Base-by-base conservation (phyloP, 305 asterid species). In the Solanum hybrid region DNA sequence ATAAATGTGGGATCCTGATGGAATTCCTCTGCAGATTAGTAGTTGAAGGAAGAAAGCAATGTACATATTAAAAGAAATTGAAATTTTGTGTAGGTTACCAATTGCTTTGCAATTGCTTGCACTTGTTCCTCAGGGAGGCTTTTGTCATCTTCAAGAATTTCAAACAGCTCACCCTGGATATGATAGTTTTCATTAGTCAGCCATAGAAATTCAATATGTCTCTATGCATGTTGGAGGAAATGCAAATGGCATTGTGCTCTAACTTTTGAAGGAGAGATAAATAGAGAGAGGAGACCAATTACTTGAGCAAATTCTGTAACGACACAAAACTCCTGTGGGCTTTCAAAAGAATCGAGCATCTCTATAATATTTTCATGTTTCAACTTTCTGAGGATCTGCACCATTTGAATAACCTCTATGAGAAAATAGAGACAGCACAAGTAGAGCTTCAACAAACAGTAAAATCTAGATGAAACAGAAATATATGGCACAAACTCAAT, bases 51-150 rank as follows among this genome's bases (percentile, higher is more conserved):
- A 51, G 74, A 51, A 46, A 16, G 31, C 6, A 84, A 28, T 75
- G 89, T 84, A 71, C 35, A 73, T 13, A 64, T 3, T 37, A 31
- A 73, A 88, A 33, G 34, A 80, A 51, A 89, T 8, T 76, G 75
- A 78, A 90, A 31, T 6, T 85, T 6, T 51, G 42, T 84, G 88
- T 46, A 83, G 88, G 64, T 85, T 95, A 97, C 99, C 99, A 98
- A 93, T 93, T 98, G 99, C 91, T 97, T 98, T 16, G 99, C 99
- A 90, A 98, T 98, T 91, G 98, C 99, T 92, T 97, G 99, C 89
- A 98, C 99, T 95, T 98, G 99, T 92, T 97, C 98, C 92, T 98
- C 99, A 22, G 99, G 99, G 89, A 98, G 99, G 93, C 98, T 96
- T 91, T 97, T 98, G 92, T 98, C 99, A 93, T 98, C 99, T 93